Base-by-base conservation (phyloP, 1,284 basidiomycete species). In the Ceratobasidium sp. region DNA sequence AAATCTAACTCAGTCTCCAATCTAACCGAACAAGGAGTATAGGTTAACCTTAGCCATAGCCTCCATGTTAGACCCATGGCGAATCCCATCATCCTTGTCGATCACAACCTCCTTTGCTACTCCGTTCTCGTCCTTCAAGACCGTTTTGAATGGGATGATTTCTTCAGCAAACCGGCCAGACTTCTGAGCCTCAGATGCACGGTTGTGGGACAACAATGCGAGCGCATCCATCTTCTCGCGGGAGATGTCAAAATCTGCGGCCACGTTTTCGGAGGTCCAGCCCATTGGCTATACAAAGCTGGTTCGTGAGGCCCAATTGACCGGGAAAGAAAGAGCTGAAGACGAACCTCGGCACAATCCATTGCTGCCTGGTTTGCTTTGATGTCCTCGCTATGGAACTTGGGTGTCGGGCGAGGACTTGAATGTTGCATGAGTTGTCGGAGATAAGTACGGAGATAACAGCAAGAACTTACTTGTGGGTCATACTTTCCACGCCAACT, bases 221-320 rank as follows among this genome's bases (percentile, higher is more conserved):
- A 90, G 94, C 76, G 91, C 85, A 80, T 96, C 94, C 82, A 95
- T 93, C 79, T 87, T 91, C 78, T 87, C 82, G 16, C 94, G 88
- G 18, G 91, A 85, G 72, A 96, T 83, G 46, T 89, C 85, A 82
- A 91, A 96, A 28, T 88, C 85, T 76, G 90, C 81, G 18, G 92
- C 92, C 21, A 94, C 91, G 87, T 93, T 91, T 80, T 96, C 94
- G 2, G 92, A 93, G 0, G 94, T 95, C 94, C 94, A 95, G 13
- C 94, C 94, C 94, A 96, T 96, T 16, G 94, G 92, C 91, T 94
- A 76, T 62, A 16, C 23, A 32, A 35, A 2, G 26, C 21, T 28
- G 16, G 6, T 21, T 43, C 6, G n/a, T 6, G 16, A 52, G 13
- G n/a, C 11, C 26, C 1, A 38, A 5, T 1, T 30, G 13, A 16